These are phyloP conservation scores for Papiliotrema terrestris DNA, from an alignment of 1,284 basidiomycete genomes.

Conservation along the genomic window DNA sequence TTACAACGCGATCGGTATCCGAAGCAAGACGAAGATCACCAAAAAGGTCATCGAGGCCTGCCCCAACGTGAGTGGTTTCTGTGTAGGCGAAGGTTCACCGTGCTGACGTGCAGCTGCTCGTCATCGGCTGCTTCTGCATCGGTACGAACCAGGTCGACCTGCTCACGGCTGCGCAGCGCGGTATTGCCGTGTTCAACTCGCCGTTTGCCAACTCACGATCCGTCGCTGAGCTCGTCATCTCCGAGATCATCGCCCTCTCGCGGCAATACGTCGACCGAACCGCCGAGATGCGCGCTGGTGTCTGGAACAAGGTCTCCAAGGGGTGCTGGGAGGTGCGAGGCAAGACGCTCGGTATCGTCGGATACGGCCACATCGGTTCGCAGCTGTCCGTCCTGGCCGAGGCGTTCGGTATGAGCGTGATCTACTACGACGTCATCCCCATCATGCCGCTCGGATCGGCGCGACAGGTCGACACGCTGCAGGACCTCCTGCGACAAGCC, in stretches of 20 bases:
- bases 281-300: conserved; percentile 79
- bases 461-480: conserved; percentile 78
- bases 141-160: conserved; percentile 99
- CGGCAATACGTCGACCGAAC: conserved; percentile 89
- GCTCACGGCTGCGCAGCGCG: conserved; percentile 72
- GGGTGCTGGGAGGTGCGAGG: conserved; percentile 97
- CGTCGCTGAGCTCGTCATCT: conserved; percentile 95
- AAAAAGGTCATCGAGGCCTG: conserved; percentile 82
- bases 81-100: not conserved
- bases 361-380: conserved; percentile 97
- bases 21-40: conserved; percentile 96
- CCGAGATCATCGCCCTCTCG: conserved; percentile 89
- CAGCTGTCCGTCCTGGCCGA: conserved; percentile 97
- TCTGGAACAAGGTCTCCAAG: conserved; percentile 99
- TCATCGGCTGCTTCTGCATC: conserved; percentile 99
- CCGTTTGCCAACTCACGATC: conserved; percentile 99
- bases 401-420: conserved; percentile 90
- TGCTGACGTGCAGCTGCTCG: conserved; percentile 65
- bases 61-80: conserved; percentile 58
- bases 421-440: conserved; percentile 94
- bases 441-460: conserved; percentile 98
- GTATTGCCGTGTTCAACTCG: conserved; percentile 98
- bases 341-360: conserved; percentile 96
- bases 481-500: conserved; percentile 70
- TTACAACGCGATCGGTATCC: conserved; percentile 95